These are phyloP conservation scores for Hsuehochloa calcarea DNA, from an alignment of 176 grass and related monocot genomes.

Conservation along the genomic window DNA sequence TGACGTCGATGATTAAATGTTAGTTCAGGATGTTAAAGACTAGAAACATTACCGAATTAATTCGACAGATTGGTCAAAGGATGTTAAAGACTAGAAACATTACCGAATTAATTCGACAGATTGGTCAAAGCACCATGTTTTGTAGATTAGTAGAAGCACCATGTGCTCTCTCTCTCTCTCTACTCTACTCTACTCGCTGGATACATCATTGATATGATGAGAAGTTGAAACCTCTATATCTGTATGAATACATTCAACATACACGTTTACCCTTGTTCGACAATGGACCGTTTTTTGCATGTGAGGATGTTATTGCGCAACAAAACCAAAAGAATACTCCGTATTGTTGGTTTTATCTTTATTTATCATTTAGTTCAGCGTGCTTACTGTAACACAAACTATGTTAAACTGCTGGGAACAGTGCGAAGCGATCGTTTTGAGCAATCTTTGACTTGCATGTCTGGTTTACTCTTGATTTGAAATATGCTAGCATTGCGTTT, in stretches of 20 bases:
- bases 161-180: background rate
- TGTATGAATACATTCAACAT: background rate
- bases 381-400: background rate
- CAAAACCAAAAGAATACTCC: background rate
- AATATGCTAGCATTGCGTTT: background rate
- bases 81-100: too few relatives aligned
- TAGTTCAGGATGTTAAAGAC: background rate
- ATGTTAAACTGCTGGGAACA: background rate
- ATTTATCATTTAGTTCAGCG: background rate
- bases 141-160: background rate
- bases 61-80: background rate
- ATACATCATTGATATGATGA: background rate
- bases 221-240: background rate
- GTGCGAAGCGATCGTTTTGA: background rate
- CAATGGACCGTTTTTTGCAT: constrained; percentile 10
- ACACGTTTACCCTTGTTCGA: background rate
- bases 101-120: too few relatives aligned
- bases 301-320: background rate
- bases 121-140: background rate
- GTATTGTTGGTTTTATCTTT: background rate
- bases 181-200: background rate
- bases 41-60: background rate
- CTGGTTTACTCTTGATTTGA: background rate
- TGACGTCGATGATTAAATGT: background rate
- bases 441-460: background rate